Evolutionary conservation across 805 yeast genomes (phyloP).

Genomic region (Candida andamanensis): DNA sequence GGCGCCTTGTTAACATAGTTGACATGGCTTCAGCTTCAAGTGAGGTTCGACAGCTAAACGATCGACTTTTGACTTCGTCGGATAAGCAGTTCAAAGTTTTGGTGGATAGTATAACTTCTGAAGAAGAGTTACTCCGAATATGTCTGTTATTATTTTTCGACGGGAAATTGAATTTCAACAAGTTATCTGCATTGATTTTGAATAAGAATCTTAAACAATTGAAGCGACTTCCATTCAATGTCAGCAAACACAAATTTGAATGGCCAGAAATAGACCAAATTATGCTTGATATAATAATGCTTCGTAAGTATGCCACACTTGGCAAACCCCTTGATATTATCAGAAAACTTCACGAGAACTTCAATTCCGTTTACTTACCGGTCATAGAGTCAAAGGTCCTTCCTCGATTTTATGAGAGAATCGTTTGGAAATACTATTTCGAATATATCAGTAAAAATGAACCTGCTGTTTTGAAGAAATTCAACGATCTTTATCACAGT

Average conservation of each 20-base stretch:
- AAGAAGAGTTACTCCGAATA: constrained; percentile 3
- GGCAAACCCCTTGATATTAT: constrained; percentile 28
- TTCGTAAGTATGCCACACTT: constrained; percentile 34
- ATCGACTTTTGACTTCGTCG: background rate
- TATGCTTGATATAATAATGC: constrained; percentile 25
- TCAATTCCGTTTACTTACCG: constrained; percentile 20
- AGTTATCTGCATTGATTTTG: constrained; percentile 22
- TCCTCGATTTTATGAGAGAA: constrained; percentile 35
- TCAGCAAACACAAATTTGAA: constrained; percentile 3
- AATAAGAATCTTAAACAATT: constrained; percentile 21
- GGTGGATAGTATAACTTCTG: background rate
- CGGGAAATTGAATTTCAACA: constrained; percentile 19
- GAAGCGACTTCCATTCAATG: constrained; percentile 15
- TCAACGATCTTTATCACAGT: constrained; percentile 14
- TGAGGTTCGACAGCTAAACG: constrained; percentile 1
- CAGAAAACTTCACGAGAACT: constrained; percentile 24
- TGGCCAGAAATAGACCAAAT: constrained; percentile 18
- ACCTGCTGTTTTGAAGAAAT: constrained; percentile 15
- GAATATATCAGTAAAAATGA: constrained; percentile 20
- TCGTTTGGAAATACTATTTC: constrained; percentile 38
- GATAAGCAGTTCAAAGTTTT: constrained; percentile 4
- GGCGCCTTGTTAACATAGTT: constrained; percentile 1
- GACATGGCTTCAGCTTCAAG: constrained; percentile 2
- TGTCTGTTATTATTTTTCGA: constrained; percentile 21
- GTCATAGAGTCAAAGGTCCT: constrained; percentile 17